Evolutionary conservation across 208 protist genomes (phyloP), one percentile per base, ranked within the genome.

Genomic region (Leishmania aethiopica): DNA sequence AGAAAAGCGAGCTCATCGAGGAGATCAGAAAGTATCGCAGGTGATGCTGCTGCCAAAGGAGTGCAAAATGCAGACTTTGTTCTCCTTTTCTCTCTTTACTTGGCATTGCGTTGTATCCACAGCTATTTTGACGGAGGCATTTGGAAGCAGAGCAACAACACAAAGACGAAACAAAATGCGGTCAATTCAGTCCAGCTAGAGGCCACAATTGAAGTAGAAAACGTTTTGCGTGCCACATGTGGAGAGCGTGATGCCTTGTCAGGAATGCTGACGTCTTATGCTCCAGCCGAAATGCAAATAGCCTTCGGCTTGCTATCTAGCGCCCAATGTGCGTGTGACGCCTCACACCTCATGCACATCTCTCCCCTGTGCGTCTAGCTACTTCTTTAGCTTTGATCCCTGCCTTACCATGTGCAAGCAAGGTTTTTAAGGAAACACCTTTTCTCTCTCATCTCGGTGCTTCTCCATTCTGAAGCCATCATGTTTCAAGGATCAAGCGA

Each of bases 1-100:
- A 94, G 55, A 94, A 95, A 72, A 70, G 42, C 1, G 90, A 95
- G 59, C 86, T 93, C 19, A 88, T 95, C 49, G 77, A 71, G 2
- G 85, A 87, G 57, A 85, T 95, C 19, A 88, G 91, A 69, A 90
- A 94, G 75, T 90, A 88, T 66, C 86, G 90, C 15, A 85, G 78
- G 77, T 69, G 57, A 77, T 62, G 0, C 3, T 42, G 11, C 15
- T 74, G 19, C 6, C 22, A 10, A 37, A n/a, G 28, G 15, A 71
- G 17, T 4, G 37, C 2, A 71, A n/a, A 35, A 71, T 0, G 0
- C 3, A 28, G 49, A 1, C 4, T 19, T n/a, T 19, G 5, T 10
- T 71, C n/a, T 51, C 15, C 28, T 37, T 25, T 28, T 45, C 42
- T 45, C 64, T 25, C 75, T 70, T n/a, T 17, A 4, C 1, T 7